phyloP scores from a whole-genome alignment of 208 protist genomes.

The Trypanosoma rangeli region DNA sequence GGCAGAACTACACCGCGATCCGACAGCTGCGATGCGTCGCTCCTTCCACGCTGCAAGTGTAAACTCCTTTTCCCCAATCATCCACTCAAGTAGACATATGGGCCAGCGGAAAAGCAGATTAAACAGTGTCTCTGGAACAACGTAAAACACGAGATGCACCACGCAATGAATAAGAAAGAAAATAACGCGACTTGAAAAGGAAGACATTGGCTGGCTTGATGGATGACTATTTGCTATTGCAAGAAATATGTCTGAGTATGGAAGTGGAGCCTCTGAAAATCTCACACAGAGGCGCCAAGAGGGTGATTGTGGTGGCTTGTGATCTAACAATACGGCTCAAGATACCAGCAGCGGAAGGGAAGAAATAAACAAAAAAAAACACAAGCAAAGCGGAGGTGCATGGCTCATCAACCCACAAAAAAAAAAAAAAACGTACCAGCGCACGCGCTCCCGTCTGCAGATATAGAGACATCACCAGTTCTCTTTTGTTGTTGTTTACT shows the following conservation, averaged over 20 bases:
- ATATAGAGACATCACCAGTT: not conserved
- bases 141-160: slow-evolving; percentile 31
- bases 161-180: slow-evolving; percentile 31
- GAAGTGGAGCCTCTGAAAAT: not conserved
- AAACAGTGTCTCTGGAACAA: slow-evolving; percentile 28
- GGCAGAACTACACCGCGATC: not conserved
- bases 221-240: not conserved
- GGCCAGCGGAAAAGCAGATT: slow-evolving; percentile 36
- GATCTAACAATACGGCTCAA: not conserved
- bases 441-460: not conserved
- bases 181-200: not conserved
- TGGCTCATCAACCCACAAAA: not conserved
- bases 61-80: slow-evolving; percentile 21
- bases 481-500: not conserved
- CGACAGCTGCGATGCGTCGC: slow-evolving; percentile 11
- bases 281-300: not conserved
- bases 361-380: not conserved
- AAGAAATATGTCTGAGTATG: not conserved
- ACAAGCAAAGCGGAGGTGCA: not conserved
- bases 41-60: slow-evolving; percentile 23
- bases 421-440: not conserved
- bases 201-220: not conserved
- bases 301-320: not conserved
- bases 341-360: not conserved
- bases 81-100: slow-evolving; percentile 11